Base-by-base conservation (phyloP, 2,329 filamentous ascomycete genomes). In the Lasiodiplodia hormozganensis region DNA sequence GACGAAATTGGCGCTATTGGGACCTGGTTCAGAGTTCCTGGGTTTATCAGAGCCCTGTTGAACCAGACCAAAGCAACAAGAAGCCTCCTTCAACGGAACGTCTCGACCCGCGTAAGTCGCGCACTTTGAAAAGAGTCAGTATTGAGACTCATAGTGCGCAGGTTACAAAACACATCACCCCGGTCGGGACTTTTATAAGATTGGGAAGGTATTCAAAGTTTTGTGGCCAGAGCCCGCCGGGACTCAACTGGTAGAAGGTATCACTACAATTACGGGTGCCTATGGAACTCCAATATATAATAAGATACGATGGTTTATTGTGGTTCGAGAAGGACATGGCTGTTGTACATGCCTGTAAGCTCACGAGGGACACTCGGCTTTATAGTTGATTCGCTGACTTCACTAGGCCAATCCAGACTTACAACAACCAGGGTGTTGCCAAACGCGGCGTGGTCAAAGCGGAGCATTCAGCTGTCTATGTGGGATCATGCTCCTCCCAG, bases 261-360 rank as follows among this genome's bases (percentile, higher is more conserved):
- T 16, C 2, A 62, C 65, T 5, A 34, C 56, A 8, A 25, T 68
- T n/a, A 62, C 66, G 6, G 66, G 66, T 0, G 8, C 34, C 8
- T 62, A 11, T 8, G 56, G 47, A 1, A 51, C 68, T 10, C 21
- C 23, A 8, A 28, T 64, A 16, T 53, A 56, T 49, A 36, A 31
- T 25, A 70, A 69, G 21, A 65, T 70, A 21, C 68, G 69, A 16
- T 70, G 69, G 68, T 69, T 69, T 65, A 56, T 69, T 2, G 69
- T 69, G 4, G 58, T 69, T 18, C 62, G 66, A 11, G 64, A 64
- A 21, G 67, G 66, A 1, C 47, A 31, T 4, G 56, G 52, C 36
- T 56, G 56, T 28, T 58, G 64, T 34, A 69, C 62, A 34, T 70
- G 69, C 23, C 38, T 70, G 69, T 69, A 62, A 56, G 69, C 54